A percentile compares a stretch with the other conserved stretches of the same genome.
Conservation (phyloP, 768 basidiomycete genomes). For the Kondoa malvinella region DNA sequence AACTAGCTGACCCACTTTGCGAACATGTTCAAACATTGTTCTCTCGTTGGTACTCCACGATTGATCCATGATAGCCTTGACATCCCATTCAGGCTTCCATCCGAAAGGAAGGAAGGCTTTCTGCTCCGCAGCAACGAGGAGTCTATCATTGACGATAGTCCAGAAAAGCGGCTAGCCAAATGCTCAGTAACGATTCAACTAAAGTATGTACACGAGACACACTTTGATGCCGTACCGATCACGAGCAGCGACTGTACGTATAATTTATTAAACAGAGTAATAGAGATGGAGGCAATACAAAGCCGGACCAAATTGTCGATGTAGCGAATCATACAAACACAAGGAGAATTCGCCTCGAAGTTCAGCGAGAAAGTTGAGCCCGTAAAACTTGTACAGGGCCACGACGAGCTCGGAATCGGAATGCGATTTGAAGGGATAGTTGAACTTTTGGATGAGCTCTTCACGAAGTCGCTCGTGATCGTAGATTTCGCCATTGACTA, state of each 20-base stretch:
- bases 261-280: too few species aligned
- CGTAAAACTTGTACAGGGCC: slow-evolving; percentile 20
- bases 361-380: slow-evolving; percentile 23
- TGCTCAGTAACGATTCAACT: too few species aligned
- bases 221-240: slow-evolving; percentile 30
- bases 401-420: slow-evolving; percentile 29
- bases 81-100: slow-evolving; percentile 29
- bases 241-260: slow-evolving; percentile 26
- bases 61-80: slow-evolving; percentile 22
- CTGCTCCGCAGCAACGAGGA: slow-evolving; percentile 27
- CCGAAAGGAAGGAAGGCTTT: slow-evolving; percentile 28
- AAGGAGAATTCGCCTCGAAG: slow-evolving; percentile 29
- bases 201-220: too few species aligned
- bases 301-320: slow-evolving; percentile 15
- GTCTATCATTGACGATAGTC: slow-evolving; percentile 10
- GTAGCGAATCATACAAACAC: slow-evolving; percentile 23
- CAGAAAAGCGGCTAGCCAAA: slow-evolving; percentile 30
- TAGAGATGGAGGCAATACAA: too few species aligned
- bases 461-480: slow-evolving; percentile 25
- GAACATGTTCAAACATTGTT: background rate
- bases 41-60: slow-evolving; percentile 23
- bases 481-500: slow-evolving; percentile 30
- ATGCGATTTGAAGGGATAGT: slow-evolving; percentile 17
- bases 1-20: background rate
- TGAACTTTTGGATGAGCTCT: slow-evolving; percentile 16